Evolutionary conservation across 2,329 filamentous ascomycete species (phyloP).

Genomic region (Epichloe festucae): DNA sequence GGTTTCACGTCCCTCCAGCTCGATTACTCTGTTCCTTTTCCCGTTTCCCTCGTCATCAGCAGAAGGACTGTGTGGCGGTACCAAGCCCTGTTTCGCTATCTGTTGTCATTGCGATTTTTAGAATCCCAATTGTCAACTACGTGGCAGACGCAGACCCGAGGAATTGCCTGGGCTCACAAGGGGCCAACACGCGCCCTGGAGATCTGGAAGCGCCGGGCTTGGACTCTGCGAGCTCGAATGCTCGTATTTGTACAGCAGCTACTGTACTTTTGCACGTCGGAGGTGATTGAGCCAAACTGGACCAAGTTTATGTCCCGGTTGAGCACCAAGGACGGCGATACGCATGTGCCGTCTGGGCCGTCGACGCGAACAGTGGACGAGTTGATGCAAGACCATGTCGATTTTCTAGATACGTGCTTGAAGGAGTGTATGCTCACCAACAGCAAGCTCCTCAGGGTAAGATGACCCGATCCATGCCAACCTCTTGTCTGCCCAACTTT

Average conservation of each 20-base stretch:
- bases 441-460: conserved; percentile 78
- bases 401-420: conserved; percentile 92
- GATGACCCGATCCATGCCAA: conserved; percentile 11
- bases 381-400: conserved; percentile 97
- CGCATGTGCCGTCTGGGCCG: conserved; percentile 14
- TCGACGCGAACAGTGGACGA: conserved; percentile 70
- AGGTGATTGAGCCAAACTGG: conserved; percentile 98
- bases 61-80: conserved; percentile 95
- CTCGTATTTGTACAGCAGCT: conserved; percentile 93
- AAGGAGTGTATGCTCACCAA: conserved; percentile 99
- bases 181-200: conserved; percentile 63
- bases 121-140: conserved; percentile 76
- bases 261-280: conserved; percentile 90
- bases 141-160: conserved; percentile 83
- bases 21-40: conserved; percentile 89
- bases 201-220: conserved; percentile 84
- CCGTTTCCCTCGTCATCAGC: conserved; percentile 87
- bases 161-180: conserved; percentile 68
- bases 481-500: not conserved
- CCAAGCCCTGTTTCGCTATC: conserved; percentile 88
- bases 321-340: conserved; percentile 41
- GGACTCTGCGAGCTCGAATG: conserved; percentile 88
- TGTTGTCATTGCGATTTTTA: conserved; percentile 77
- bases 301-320: conserved; percentile 81
- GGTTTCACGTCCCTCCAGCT: conserved; percentile 90